Conservation (phyloP, 2,329 filamentous ascomycete genomes). For the Parascedosporium putredinis region DNA sequence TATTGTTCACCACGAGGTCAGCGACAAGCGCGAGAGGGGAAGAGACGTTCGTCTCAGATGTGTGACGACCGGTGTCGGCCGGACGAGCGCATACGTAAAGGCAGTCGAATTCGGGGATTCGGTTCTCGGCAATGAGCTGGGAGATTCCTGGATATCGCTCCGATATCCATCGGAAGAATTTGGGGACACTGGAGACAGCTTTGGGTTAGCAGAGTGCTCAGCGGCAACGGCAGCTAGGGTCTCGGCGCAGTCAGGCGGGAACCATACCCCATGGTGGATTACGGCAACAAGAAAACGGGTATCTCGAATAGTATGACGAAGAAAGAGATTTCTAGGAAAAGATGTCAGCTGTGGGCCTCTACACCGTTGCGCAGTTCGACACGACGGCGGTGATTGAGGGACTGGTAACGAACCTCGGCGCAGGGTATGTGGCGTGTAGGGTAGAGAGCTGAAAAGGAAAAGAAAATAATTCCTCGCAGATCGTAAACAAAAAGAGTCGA, state of each 20-base stretch:
- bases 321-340: neutral
- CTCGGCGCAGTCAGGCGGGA: neutral
- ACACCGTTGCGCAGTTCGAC: neutral
- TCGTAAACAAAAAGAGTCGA: neutral
- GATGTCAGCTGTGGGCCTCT: too few species aligned
- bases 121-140: constrained; percentile 95
- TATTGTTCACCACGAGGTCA: constrained; percentile 32
- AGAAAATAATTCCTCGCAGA: neutral
- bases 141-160: constrained; percentile 98
- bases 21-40: neutral
- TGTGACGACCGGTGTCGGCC: neutral
- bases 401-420: neutral
- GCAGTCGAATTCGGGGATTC: constrained; percentile 97
- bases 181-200: constrained; percentile 48
- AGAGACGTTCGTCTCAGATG: too few species aligned
- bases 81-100: constrained; percentile 54
- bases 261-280: constrained; percentile 21
- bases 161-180: constrained; percentile 98
- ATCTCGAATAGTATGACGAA: neutral
- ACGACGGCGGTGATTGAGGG: neutral
- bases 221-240: neutral
- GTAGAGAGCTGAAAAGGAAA: too few species aligned
- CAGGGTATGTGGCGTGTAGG: too few species aligned
- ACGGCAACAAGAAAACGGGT: neutral
- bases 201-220: neutral